These are phyloP conservation scores for Citrus sp. DNA, from an alignment of 345 rosid genomes.

Conservation along the genomic window DNA sequence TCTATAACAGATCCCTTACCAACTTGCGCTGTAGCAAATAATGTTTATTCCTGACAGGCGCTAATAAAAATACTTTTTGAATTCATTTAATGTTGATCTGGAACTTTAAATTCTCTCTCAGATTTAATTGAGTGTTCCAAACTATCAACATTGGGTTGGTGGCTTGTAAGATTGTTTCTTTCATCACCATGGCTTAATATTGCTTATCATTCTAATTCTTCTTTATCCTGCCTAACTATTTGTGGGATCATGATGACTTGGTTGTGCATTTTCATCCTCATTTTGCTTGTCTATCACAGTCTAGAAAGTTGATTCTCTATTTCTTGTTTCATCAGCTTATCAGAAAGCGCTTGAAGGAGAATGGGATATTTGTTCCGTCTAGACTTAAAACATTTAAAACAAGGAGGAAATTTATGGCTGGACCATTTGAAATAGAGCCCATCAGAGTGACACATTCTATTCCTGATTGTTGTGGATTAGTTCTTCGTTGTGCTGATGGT, in stretches of 20 bases:
- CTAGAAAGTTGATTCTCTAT: conserved; percentile 9
- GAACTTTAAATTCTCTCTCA: conserved; percentile 6
- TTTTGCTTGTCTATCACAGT: conserved; percentile 6
- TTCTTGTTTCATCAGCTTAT: conserved; percentile 57
- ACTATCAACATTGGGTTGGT: not conserved
- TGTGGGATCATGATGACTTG: not conserved
- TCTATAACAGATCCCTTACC: not conserved
- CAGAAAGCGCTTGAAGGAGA: conserved; percentile 92
- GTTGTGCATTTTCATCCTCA: not conserved
- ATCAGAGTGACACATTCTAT: conserved; percentile 94
- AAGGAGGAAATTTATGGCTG: conserved; percentile 76
- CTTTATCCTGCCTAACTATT: not conserved
- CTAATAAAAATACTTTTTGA: not conserved
- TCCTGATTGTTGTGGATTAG: conserved; percentile 97
- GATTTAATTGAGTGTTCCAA: not conserved
- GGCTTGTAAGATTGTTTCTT: conserved; percentile 13
- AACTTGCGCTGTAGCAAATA: not conserved
- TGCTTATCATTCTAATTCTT: not conserved
- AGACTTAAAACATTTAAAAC: conserved; percentile 75
- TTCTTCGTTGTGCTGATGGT: conserved; percentile 97
- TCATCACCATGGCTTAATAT: not conserved
- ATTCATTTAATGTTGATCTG: conserved; percentile 4
- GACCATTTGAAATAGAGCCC: conserved; percentile 98
- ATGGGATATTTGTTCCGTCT: conserved; percentile 86
- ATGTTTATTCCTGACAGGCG: not conserved